Conservation (phyloP, 495 filamentous ascomycete genomes). For the Talaromyces nanjingensis region DNA sequence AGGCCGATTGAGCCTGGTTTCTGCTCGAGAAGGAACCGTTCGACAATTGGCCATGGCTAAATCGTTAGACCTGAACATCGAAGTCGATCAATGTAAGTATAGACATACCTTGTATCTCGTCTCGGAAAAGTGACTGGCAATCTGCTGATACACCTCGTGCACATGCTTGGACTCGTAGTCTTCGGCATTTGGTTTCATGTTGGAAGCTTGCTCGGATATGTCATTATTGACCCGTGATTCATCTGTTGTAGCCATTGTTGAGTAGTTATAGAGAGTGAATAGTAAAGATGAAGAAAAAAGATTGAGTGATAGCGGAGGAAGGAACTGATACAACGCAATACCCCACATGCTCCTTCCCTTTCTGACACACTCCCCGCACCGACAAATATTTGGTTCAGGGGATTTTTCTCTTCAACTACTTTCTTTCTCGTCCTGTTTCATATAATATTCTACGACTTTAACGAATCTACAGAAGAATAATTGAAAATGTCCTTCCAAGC, state of each 20-base stretch:
- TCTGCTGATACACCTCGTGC: conserved; percentile 89
- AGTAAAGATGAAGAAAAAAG: background rate
- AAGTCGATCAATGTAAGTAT: background rate
- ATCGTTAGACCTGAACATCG: background rate
- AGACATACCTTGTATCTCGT: conserved; percentile 78
- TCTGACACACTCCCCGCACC: background rate
- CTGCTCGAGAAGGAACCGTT: conserved; percentile 64
- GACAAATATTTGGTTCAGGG: background rate
- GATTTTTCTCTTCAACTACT: background rate
- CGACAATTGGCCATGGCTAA: conserved; percentile 88
- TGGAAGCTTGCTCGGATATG: background rate
- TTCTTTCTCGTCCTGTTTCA: background rate
- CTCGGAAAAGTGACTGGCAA: conserved; percentile 88
- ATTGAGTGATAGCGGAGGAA: background rate
- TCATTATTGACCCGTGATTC: background rate
- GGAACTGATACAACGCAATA: background rate
- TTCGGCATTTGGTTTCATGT: conserved; percentile 17
- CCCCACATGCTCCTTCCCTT: background rate
- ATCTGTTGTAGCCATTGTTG: background rate
- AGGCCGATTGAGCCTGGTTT: conserved; percentile 72
- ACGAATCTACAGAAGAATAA: background rate
- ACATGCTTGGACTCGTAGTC: conserved; percentile 80
- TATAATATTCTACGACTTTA: background rate
- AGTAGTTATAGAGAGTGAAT: background rate
- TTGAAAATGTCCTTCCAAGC: conserved; percentile 37